Evolutionary conservation across 176 grass and related monocot genomes (phyloP).

Genomic region (Carex scoparia): DNA sequence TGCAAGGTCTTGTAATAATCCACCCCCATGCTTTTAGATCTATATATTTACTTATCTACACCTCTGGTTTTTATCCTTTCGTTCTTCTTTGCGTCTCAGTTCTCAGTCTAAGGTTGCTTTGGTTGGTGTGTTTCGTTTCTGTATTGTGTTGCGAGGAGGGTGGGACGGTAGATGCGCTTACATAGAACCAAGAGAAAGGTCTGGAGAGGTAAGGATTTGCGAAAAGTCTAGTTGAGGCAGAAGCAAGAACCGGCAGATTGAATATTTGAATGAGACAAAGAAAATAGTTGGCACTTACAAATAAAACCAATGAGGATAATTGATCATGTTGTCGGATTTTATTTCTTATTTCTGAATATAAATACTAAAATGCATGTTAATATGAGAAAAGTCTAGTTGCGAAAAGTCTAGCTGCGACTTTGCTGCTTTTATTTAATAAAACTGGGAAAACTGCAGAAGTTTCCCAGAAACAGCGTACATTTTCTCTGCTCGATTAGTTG

Average conservation of each 20-base stretch:
- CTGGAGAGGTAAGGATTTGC: constrained; percentile 33
- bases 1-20: constrained; percentile 92
- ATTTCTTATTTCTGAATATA: not conserved
- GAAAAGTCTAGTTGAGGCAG: not conserved
- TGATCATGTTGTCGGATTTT: too few species aligned
- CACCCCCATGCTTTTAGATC: constrained; percentile 45
- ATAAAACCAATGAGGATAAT: too few species aligned
- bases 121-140: not conserved
- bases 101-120: not conserved
- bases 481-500: not conserved
- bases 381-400: not conserved
- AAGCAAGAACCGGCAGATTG: not conserved
- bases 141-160: not conserved
- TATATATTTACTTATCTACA: not conserved
- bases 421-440: too few species aligned
- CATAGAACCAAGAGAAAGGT: constrained; percentile 47
- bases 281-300: too few species aligned
- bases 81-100: not conserved
- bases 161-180: not conserved
- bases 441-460: constrained; percentile 43
- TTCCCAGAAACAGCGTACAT: constrained; percentile 45
- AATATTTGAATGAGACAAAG: too few species aligned
- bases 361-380: too few species aligned
- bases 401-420: too few species aligned
- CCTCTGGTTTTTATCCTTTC: not conserved